Evolutionary conservation across 1,284 basidiomycete genomes (phyloP), one percentile per base, ranked within the genome.

Genomic region (Ustilago curta): DNA sequence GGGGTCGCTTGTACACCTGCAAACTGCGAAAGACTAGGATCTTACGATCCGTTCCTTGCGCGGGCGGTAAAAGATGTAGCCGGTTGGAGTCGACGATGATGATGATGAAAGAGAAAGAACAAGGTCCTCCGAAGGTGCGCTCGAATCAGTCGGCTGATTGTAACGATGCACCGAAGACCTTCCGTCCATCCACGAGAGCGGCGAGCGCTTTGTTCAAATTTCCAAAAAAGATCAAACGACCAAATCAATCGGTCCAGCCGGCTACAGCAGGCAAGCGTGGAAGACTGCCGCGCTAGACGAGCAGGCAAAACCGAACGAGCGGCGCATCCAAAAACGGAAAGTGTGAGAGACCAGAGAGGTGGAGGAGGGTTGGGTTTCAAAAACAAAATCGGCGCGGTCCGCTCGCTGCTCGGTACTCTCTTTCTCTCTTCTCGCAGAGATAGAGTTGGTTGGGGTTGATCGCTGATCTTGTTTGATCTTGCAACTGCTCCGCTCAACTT

Each of bases 161-260:
- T 21, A 39, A 47, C 16, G 50, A 58, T 64, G 63, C 56, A 44
- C 51, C 50, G 56, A 65, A 65, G 51, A 65, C 43, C 19, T 59
- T 56, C 63, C 56, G 60, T 52, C 3, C n/a, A 4, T 4, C 5
- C n/a, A 37, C 9, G 4, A n/a, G n/a, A n/a, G n/a, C n/a, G n/a
- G n/a, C n/a, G n/a, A n/a, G 37, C 23, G 31, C 18, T 40, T 37
- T 51, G 31, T n/a, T n/a, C 48, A 31, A 32, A n/a, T 4, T 27
- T 27, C 48, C 31, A 29, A 59, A 59, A 59, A 43, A 18, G 39
- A 57, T 27, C 23, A 25, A 44, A 35, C 27, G 27, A 27, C 3
- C 3, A 50, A 29, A 29, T 44, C 25, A 7, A 37, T 37, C 35
- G 35, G 35, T 37, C 35, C 35, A 37, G 35, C 35, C 14, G 31